Conservation (phyloP, 2,329 filamentous ascomycete species). For the Scedosporium aurantiacum region DNA sequence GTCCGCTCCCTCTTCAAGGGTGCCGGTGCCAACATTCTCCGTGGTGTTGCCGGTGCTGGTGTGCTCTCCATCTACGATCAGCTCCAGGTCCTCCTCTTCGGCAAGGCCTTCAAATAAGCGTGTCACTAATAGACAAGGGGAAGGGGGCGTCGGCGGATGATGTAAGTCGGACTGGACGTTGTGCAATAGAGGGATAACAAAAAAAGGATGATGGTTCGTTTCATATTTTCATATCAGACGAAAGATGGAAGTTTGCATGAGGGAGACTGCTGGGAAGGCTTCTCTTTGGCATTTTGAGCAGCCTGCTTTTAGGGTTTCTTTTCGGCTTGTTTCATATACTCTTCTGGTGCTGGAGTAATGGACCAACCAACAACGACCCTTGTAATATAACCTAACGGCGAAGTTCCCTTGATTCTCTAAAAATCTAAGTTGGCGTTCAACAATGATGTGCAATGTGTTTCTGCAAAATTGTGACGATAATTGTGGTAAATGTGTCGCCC, state of each 20-base stretch:
- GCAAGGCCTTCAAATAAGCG: conserved; percentile 89
- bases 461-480: no score
- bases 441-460: background rate
- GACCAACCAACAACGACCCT: conserved; percentile 4
- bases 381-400: conserved; percentile 7
- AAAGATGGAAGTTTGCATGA: conserved; percentile 36
- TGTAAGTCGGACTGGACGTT: conserved; percentile 6
- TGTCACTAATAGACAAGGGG: conserved; percentile 20
- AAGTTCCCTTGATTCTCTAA: conserved; percentile 7
- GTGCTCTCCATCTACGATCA: conserved; percentile 99
- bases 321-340: conserved; percentile 7
- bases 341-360: conserved; percentile 7
- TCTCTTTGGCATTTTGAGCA: conserved; percentile 5
- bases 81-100: conserved; percentile 98
- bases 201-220: conserved; percentile 22
- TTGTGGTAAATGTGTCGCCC: no score
- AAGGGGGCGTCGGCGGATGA: background rate
- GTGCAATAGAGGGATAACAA: conserved; percentile 17
- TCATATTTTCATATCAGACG: conserved; percentile 30
- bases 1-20: conserved; percentile 99
- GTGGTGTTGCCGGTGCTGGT: conserved; percentile 99
- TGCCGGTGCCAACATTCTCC: conserved; percentile 99
- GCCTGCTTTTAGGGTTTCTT: conserved; percentile 7
- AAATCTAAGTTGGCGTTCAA: conserved; percentile 3
- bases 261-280: conserved; percentile 22